Percentiles rank a stretch among this genome's conserved stretches.
phyloP scores from a whole-genome alignment of 192 early-diverging fungal species.

The Phycomyces nitens region DNA sequence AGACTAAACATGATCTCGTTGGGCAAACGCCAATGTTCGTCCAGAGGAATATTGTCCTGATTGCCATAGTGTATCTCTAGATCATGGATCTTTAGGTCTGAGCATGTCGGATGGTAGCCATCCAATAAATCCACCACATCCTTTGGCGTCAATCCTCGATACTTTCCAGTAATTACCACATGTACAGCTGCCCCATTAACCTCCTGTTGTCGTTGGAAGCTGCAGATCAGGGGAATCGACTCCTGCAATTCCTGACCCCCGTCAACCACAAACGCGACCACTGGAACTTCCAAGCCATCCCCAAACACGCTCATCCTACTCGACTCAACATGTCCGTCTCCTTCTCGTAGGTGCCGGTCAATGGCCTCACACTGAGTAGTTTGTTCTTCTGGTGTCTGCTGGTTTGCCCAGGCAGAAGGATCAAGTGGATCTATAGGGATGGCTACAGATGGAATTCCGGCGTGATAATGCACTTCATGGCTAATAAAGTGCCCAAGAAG shows the following conservation, averaged over 20 bases:
- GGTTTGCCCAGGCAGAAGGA: slow-evolving; percentile 41
- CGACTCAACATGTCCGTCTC: too few relatives aligned
- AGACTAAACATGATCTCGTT: slow-evolving; percentile 23
- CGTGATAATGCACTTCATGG: slow-evolving; percentile 18
- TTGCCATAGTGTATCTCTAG: not conserved
- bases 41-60: not conserved
- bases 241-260: slow-evolving; percentile 1
- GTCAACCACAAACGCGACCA: slow-evolving; percentile 3
- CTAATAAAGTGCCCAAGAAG: slow-evolving; percentile 14
- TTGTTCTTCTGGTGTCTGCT: slow-evolving; percentile 22
- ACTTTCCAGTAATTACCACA: slow-evolving; percentile 5
- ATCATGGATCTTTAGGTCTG: slow-evolving; percentile 13
- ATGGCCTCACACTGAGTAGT: not conserved
- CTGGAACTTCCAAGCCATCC: too few relatives aligned
- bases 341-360: too few relatives aligned
- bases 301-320: too few relatives aligned
- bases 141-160: not conserved
- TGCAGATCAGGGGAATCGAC: slow-evolving; percentile 11
- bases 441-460: slow-evolving; percentile 39
- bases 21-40: slow-evolving; percentile 21
- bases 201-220: slow-evolving; percentile 7
- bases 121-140: not conserved
- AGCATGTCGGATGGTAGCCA: not conserved
- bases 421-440: slow-evolving; percentile 43
- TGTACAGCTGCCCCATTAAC: not conserved